Percentiles rank a stretch among this genome's conserved stretches.
Evolutionary conservation across 2,329 filamentous ascomycete species (phyloP).

Genomic region (Nemania diffusa): DNA sequence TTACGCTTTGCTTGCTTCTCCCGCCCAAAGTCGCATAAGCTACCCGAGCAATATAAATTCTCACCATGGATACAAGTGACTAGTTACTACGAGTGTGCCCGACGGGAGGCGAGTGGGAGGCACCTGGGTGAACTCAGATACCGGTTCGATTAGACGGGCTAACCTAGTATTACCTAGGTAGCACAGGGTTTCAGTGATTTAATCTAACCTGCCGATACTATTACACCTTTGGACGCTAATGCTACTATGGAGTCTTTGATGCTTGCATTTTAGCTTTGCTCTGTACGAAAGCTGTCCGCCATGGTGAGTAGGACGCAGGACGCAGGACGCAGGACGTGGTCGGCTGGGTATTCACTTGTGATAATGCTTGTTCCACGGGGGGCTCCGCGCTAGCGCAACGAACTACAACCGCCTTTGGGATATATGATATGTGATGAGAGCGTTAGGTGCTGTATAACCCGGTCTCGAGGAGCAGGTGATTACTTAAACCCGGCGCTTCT

Average conservation of each 20-base stretch:
- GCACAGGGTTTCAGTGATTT: background rate
- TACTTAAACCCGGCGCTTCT: constrained; percentile 23
- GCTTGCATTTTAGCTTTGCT: constrained; percentile 11
- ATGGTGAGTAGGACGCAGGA: background rate
- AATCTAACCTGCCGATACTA: constrained; percentile 22
- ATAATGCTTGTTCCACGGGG: constrained; percentile 2
- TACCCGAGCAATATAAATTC: constrained; percentile 8
- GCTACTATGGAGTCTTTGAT: constrained; percentile 2
- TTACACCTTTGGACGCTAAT: constrained; percentile 10
- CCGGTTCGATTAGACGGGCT: background rate
- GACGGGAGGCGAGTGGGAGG: background rate
- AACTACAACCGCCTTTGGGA: background rate
- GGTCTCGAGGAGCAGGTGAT: constrained; percentile 9
- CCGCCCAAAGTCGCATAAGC: background rate
- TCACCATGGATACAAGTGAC: background rate
- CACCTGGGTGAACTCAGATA: constrained; percentile 3
- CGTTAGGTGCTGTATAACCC: background rate
- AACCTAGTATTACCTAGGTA: constrained; percentile 14
- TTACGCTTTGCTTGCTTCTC: background rate
- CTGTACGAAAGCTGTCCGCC: background rate
- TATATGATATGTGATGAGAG: constrained; percentile 6
- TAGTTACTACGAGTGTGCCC: background rate
- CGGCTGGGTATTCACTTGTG: background rate
- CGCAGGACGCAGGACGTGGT: background rate
- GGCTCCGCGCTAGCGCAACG: background rate